Conservation (phyloP, 1,139 yeast species). For the Chernovozyma aurita region DNA sequence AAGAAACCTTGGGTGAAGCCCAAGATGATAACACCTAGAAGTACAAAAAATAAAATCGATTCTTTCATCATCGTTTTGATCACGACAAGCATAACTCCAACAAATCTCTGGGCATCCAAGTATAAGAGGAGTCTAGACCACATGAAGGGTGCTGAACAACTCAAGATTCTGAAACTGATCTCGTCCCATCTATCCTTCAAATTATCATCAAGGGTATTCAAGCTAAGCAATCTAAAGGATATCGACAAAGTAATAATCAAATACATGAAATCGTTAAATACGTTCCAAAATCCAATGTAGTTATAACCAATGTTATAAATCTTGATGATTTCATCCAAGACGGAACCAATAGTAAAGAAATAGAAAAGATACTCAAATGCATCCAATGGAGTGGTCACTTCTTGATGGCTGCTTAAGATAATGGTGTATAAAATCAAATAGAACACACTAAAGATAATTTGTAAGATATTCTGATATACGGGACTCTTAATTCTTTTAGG, state of each 20-base stretch:
- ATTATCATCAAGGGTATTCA: constrained; percentile 24
- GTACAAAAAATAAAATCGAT: constrained; percentile 71
- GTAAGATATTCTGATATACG: constrained; percentile 69
- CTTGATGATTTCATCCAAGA: constrained; percentile 65
- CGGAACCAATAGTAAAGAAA: constrained; percentile 61
- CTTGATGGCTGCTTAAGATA: constrained; percentile 52
- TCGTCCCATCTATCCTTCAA: constrained; percentile 48
- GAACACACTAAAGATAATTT: constrained; percentile 61
- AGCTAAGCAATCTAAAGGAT: constrained; percentile 51
- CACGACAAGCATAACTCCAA: constrained; percentile 87
- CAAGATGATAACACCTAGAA: constrained; percentile 62
- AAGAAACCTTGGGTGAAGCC: constrained; percentile 87
- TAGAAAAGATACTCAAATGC: constrained; percentile 54
- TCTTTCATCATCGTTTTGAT: constrained; percentile 85
- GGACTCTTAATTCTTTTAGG: constrained; percentile 87
- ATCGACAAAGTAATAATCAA: constrained; percentile 49
- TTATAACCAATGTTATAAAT: constrained; percentile 71
- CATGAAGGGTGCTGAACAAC: constrained; percentile 83
- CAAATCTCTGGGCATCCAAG: constrained; percentile 76
- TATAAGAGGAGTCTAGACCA: constrained; percentile 76
- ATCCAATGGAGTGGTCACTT: constrained; percentile 28
- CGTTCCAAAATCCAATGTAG: constrained; percentile 77
- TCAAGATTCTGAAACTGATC: constrained; percentile 64
- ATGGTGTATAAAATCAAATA: constrained; percentile 61
- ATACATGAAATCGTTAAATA: constrained; percentile 70